A percentile compares a stretch with the other conserved stretches of the same genome.
These are phyloP conservation scores for Nicotiana rustica DNA, from an alignment of 305 asterid genomes.

Conservation along the genomic window DNA sequence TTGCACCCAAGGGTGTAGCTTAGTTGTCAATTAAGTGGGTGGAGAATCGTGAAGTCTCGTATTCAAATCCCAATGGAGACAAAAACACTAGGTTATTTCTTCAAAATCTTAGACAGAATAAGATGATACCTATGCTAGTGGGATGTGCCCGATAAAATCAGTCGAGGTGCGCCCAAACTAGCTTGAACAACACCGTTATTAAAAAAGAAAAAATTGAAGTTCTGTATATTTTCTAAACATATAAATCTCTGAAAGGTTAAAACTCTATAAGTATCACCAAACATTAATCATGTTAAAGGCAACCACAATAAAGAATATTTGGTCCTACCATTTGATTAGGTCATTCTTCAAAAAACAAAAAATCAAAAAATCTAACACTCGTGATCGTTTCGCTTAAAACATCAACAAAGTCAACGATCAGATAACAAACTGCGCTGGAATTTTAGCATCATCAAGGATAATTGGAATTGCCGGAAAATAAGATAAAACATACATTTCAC, in stretches of 20 bases:
- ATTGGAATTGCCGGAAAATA: neutral
- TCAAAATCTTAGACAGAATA: too few relatives aligned
- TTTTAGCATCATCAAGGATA: neutral
- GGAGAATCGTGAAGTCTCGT: too few relatives aligned
- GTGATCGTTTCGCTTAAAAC: neutral
- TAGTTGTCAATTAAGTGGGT: too few relatives aligned
- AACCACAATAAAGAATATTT: neutral
- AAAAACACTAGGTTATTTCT: too few relatives aligned
- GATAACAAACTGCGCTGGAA: neutral
- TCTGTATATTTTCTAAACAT: too few relatives aligned
- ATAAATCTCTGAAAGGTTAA: neutral
- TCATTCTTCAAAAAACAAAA: conserved; percentile 6
- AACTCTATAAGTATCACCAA: neutral
- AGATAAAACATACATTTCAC: neutral
- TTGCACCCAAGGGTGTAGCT: too few relatives aligned
- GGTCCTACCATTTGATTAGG: neutral
- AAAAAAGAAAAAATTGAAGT: too few relatives aligned
- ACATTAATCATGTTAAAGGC: conserved; percentile 2
- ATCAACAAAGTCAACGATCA: conserved; percentile 1
- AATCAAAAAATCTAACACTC: neutral
- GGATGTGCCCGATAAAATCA: too few relatives aligned
- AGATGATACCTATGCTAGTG: too few relatives aligned
- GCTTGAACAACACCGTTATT: too few relatives aligned
- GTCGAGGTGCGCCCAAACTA: too few relatives aligned
- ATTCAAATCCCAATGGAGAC: too few relatives aligned